phyloP scores from a whole-genome alignment of 2,329 filamentous ascomycete species.

The Daldinia sp. region DNA sequence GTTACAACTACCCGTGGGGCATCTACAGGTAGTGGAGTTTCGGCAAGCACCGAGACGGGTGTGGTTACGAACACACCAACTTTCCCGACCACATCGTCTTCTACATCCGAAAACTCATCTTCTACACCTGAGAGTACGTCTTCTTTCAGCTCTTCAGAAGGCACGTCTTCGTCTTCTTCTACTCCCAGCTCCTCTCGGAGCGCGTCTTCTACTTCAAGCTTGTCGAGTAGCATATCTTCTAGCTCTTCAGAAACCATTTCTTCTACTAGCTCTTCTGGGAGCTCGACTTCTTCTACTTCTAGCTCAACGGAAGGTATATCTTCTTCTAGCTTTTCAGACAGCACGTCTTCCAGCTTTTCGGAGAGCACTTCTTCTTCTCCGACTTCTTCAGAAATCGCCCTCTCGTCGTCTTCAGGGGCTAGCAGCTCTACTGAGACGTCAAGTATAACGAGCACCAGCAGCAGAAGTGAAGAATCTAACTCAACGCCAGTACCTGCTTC shows the following conservation, averaged over 20 bases:
- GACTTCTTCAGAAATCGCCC: not conserved
- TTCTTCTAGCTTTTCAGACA: conserved; percentile 7
- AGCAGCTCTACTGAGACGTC: conserved; percentile 18
- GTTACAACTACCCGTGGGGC: conserved; percentile 28
- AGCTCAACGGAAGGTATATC: conserved; percentile 2
- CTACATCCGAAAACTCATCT: conserved; percentile 26
- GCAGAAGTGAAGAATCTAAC: conserved; percentile 21
- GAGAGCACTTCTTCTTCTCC: conserved; percentile 11
- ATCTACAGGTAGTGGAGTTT: conserved; percentile 38
- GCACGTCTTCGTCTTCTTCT: conserved; percentile 18
- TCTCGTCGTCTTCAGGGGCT: conserved; percentile 10
- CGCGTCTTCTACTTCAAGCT: conserved; percentile 12
- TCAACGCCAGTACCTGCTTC: conserved; percentile 30
- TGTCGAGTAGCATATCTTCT: conserved; percentile 6
- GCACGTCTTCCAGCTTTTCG: conserved; percentile 9
- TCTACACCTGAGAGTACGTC: conserved; percentile 10
- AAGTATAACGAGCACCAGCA: conserved; percentile 2
- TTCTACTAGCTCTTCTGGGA: conserved; percentile 23
- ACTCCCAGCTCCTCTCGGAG: conserved; percentile 16
- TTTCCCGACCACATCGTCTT: conserved; percentile 25
- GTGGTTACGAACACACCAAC: conserved; percentile 29
- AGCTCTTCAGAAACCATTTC: conserved; percentile 22
- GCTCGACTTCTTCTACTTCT: conserved; percentile 19
- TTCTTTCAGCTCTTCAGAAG: conserved; percentile 8
- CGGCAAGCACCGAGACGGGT: conserved; percentile 36